Base-by-base conservation (phyloP, 2,329 filamentous ascomycete genomes). In the Monascus ruber region DNA sequence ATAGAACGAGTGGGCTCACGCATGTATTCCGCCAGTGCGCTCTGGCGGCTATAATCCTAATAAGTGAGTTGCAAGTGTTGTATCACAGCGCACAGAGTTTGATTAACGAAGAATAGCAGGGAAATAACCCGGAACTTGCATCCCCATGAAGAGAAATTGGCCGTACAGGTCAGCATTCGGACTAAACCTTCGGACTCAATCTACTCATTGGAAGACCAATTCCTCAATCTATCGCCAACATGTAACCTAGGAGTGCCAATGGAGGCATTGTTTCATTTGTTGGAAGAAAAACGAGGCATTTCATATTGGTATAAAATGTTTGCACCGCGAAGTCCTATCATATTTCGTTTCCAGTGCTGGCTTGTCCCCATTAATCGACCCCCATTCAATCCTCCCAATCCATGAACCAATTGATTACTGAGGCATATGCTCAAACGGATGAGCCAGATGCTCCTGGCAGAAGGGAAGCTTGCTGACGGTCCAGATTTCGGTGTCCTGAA, bases 401-500 rank as follows among this genome's bases (percentile, higher is more conserved):
- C 6, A 29, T 29, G 6, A 29, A 29, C 28, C 28, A 29, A 29
- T 6, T 29, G 6, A 10, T 51, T 71, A 77, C 57, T 75, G 56
- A 8, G 77, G 77, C 77, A 82, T 81, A 59, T 78, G 64, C 53
- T 71, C 58, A 58, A 81, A 81, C 3, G 76, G 68, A 58, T 81
- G 74, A 36, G 66, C 74, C 45, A 82, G 67, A 48, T 73, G 62
- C 68, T 83, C 79, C 66, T 76, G 69, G 67, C 78, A 79, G 67
- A 82, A 83, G 10, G 79, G 78, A 47, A 83, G 71, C 71, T 83
- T 83, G 65, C 74, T 60, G 46, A 68, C 72, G 36, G 77, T 79
- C 78, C 79, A 83, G 64, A 83, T 82, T 65, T 83, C 79, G 49
- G 76, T 79, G 50, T 78, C 54, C 59, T 62, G 17, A 17, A 17